These are phyloP conservation scores for Silybum marianum DNA, from an alignment of 129 eudicot species.

Conservation along the genomic window DNA sequence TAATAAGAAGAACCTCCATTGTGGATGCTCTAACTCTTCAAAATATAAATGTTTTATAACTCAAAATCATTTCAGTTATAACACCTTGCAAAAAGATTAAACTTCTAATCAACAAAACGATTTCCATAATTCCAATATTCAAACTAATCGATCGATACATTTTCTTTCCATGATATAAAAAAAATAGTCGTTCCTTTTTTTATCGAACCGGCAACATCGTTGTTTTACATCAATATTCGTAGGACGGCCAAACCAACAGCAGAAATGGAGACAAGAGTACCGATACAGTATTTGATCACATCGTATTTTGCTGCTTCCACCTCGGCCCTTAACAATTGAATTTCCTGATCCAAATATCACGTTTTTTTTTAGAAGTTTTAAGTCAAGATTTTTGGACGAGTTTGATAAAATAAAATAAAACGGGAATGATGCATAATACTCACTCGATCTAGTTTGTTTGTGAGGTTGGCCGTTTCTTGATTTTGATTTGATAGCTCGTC, in stretches of 20 bases:
- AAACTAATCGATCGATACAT: background rate
- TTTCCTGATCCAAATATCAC: slow-evolving; percentile 59
- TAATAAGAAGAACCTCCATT: no score
- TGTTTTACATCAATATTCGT: slow-evolving; percentile 62
- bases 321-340: slow-evolving; percentile 81
- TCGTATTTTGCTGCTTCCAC: slow-evolving; percentile 93
- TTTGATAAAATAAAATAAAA: background rate
- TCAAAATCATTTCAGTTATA: background rate
- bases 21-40: background rate
- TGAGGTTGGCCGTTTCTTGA: slow-evolving; percentile 88
- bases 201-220: background rate
- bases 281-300: slow-evolving; percentile 94
- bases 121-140: background rate
- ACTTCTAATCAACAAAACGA: background rate
- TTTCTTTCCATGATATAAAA: no score
- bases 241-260: slow-evolving; percentile 94
- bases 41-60: background rate
- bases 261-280: slow-evolving; percentile 87
- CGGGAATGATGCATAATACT: slow-evolving; percentile 22
- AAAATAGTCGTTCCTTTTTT: background rate
- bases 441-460: slow-evolving; percentile 92
- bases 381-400: background rate
- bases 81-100: background rate
- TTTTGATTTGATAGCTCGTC: slow-evolving; percentile 86
- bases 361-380: background rate